Base-by-base conservation (phyloP, 208 protist species). In the Angomonas ambiguus region DNA sequence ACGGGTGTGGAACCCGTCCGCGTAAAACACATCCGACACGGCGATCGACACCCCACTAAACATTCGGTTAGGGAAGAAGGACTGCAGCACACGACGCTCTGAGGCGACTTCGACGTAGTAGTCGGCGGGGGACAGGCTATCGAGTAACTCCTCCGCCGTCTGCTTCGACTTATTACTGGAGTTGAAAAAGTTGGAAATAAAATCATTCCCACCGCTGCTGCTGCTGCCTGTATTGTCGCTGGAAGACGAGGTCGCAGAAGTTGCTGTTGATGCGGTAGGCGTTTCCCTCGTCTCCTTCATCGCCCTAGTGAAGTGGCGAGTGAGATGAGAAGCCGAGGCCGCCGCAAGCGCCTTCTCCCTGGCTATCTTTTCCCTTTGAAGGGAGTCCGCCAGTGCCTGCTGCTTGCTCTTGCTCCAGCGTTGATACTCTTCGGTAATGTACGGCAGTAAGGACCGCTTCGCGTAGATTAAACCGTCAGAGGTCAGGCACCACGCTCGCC, bases 31-130 rank as follows among this genome's bases (percentile, higher is more conserved):
- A 58, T 92, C 88, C 1, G 82, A 84, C 22, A 95, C 88, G 16
- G 80, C 85, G 57, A 91, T 76, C n/a, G 75, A 74, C 27, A 95
- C 84, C 10, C 88, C 88, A 53, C 88, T 92, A 31, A 95, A 69
- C 51, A 80, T 74, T 0, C 80, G 77, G 31, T 90, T 71, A 0
- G 76, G 66, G 30, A 82, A 72, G 34, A 89, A 87, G 25, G 67
- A 76, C 4, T 80, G 76, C 57, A 77, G 67, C 13, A 93, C 58
- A 31, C 87, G 72, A 41, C 63, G 72, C 38, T 88, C 85, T 0
- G 76, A 68, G 0, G 82, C 83, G 0, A 89, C 83, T 64, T 88
- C 83, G 18, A 45, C 31, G 38, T 62, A 62, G 56, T 62, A 62
- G 56, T 31, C 31, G 56, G 56, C 24, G 56, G 30, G 11, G 5